Conservation (phyloP, 148 eudicot genomes). For the Arctostaphylos glauca region DNA sequence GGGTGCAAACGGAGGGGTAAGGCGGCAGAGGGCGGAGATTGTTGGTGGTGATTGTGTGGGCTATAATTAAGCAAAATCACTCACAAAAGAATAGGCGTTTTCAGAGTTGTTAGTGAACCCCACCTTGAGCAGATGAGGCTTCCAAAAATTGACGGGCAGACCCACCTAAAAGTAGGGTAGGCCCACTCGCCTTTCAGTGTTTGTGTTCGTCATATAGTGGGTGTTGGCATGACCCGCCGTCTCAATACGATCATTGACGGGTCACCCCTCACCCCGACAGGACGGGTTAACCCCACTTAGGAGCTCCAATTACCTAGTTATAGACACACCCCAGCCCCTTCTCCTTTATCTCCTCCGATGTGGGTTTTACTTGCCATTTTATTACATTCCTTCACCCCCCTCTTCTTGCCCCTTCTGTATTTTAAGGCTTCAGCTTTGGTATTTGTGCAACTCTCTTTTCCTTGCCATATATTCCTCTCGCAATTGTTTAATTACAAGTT, state of each 20-base stretch:
- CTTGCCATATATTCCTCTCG: no score
- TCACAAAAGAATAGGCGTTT: no score
- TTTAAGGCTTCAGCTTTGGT: no score
- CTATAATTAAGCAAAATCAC: no score
- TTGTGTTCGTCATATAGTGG: slow-evolving; percentile 1
- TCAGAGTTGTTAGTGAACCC: neutral
- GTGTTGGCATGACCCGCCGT: slow-evolving; percentile 6
- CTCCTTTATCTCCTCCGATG: neutral
- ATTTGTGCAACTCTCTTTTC: no score
- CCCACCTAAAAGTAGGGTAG: slow-evolving; percentile 15
- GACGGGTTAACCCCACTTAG: neutral
- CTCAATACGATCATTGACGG: slow-evolving; percentile 5
- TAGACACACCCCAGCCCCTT: neutral
- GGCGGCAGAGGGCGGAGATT: no score
- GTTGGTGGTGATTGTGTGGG: no score
- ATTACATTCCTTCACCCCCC: neutral
- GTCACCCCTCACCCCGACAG: slow-evolving; percentile 9
- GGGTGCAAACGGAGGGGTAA: no score
- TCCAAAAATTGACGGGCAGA: slow-evolving; percentile 20
- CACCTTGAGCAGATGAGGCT: neutral
- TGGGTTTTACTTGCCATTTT: neutral
- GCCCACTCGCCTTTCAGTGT: neutral
- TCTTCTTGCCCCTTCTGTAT: neutral
- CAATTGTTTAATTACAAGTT: no score
- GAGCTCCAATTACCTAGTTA: neutral